Percentiles rank a stretch among this genome's conserved stretches.
Conservation (phyloP, 2,329 filamentous ascomycete genomes). For the Hypomyces rosellus region DNA sequence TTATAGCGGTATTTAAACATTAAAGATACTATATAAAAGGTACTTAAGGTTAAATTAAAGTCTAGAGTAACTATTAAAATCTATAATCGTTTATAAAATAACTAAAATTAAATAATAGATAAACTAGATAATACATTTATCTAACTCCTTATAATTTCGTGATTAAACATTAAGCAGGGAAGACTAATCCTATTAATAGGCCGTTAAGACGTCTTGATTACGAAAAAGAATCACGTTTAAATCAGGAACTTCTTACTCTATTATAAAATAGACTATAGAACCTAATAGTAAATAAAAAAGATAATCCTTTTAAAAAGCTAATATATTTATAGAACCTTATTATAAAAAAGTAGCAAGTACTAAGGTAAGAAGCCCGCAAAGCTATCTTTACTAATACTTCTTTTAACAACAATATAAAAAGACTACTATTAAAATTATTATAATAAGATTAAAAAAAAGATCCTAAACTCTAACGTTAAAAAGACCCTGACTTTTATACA, state of each 20-base stretch:
- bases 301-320: too few species aligned
- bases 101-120: background rate
- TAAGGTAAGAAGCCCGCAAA: too few species aligned
- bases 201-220: background rate
- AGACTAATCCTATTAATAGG: background rate
- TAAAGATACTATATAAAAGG: background rate
- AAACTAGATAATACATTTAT: background rate
- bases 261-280: too few species aligned
- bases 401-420: background rate
- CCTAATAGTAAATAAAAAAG: too few species aligned
- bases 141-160: background rate
- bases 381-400: too few species aligned
- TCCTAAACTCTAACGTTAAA: background rate
- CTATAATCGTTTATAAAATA: background rate
- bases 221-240: background rate
- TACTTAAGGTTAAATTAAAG: background rate
- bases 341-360: too few species aligned
- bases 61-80: background rate
- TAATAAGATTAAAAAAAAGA: background rate
- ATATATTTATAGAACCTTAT: too few species aligned
- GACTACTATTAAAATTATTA: background rate
- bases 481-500: background rate
- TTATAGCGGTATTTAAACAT: background rate
- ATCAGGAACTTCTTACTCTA: background rate
- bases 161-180: background rate